These are phyloP conservation scores for Saccharomycopsis olivae DNA, from an alignment of 805 yeast species.

Conservation along the genomic window DNA sequence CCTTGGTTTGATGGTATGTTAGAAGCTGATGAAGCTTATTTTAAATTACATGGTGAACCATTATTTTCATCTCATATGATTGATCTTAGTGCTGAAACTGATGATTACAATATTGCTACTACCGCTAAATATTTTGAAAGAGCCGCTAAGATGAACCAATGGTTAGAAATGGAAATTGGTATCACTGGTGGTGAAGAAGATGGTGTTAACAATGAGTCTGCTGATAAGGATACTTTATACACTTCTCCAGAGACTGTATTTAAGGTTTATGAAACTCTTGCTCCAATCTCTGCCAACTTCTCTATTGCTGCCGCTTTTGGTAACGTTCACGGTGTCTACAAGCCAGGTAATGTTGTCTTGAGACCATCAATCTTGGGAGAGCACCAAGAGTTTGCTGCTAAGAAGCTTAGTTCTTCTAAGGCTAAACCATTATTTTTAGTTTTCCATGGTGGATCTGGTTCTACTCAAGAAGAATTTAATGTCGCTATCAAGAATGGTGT, in stretches of 20 bases:
- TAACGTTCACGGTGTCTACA: constrained; percentile 99
- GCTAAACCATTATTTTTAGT: constrained; percentile 86
- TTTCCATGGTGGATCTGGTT: constrained; percentile 99
- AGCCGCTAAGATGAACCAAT: constrained; percentile 89
- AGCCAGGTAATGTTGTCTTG: constrained; percentile 95
- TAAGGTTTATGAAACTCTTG: constrained; percentile 81
- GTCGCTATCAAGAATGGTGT: constrained; percentile 89
- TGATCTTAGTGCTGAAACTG: constrained; percentile 93
- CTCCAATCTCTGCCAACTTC: constrained; percentile 92
- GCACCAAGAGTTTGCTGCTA: constrained; percentile 78
- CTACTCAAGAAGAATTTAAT: constrained; percentile 83
- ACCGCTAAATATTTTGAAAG: constrained; percentile 93
- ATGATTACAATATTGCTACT: constrained; percentile 88
- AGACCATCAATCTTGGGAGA: constrained; percentile 90
- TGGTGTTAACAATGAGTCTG: constrained; percentile 98
- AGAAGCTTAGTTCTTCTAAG: constrained; percentile 39
- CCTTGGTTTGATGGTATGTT: constrained; percentile 99
- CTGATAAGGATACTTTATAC: constrained; percentile 77
- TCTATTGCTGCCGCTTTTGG: constrained; percentile 99
- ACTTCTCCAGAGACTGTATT: constrained; percentile 92
- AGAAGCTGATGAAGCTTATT: constrained; percentile 92
- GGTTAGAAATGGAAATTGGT: constrained; percentile 99
- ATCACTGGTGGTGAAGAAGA: constrained; percentile 99
- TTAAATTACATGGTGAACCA: constrained; percentile 79
- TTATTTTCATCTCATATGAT: constrained; percentile 98